Conservation (phyloP, 495 filamentous ascomycete species). For the Lophiotrema nucula region DNA sequence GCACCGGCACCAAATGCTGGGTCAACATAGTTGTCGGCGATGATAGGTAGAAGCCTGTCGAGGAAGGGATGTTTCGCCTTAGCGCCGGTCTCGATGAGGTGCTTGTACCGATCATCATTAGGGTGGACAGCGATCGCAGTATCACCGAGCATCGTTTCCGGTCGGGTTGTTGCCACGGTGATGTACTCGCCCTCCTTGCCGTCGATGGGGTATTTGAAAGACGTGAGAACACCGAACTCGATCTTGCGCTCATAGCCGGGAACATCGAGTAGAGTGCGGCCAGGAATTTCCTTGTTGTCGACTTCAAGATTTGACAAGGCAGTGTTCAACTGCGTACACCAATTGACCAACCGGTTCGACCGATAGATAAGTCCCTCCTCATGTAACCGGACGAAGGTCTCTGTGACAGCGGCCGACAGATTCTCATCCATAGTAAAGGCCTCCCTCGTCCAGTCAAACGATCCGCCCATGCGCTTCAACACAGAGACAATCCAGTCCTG, state of each 20-base stretch:
- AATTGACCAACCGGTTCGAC: slow-evolving; percentile 75
- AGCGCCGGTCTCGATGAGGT: slow-evolving; percentile 71
- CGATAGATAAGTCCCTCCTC: slow-evolving; percentile 77
- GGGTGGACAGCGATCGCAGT: slow-evolving; percentile 76
- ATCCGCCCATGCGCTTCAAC: slow-evolving; percentile 59
- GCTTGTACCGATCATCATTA: slow-evolving; percentile 65
- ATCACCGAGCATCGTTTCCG: slow-evolving; percentile 79
- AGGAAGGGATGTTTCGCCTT: slow-evolving; percentile 67
- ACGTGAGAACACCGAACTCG: slow-evolving; percentile 68
- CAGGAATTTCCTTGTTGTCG: slow-evolving; percentile 67
- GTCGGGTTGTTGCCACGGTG: slow-evolving; percentile 74
- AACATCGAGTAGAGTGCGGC: slow-evolving; percentile 63
- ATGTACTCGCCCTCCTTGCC: slow-evolving; percentile 63
- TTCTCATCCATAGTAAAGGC: slow-evolving; percentile 74
- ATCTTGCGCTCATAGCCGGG: slow-evolving; percentile 69
- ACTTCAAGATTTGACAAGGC: slow-evolving; percentile 76
- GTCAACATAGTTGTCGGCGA: slow-evolving; percentile 70
- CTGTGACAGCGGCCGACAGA: slow-evolving; percentile 65
- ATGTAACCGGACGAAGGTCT: slow-evolving; percentile 70
- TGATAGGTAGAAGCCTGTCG: slow-evolving; percentile 63
- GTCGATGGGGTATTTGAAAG: slow-evolving; percentile 71
- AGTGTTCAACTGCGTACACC: slow-evolving; percentile 70
- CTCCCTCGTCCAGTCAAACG: slow-evolving; percentile 64
- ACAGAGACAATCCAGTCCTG: slow-evolving; percentile 61
- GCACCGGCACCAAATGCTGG: slow-evolving; percentile 76